Evolutionary conservation across 805 yeast genomes (phyloP), one percentile per base, ranked within the genome.

Genomic region (Spencermartinsiella europaea): DNA sequence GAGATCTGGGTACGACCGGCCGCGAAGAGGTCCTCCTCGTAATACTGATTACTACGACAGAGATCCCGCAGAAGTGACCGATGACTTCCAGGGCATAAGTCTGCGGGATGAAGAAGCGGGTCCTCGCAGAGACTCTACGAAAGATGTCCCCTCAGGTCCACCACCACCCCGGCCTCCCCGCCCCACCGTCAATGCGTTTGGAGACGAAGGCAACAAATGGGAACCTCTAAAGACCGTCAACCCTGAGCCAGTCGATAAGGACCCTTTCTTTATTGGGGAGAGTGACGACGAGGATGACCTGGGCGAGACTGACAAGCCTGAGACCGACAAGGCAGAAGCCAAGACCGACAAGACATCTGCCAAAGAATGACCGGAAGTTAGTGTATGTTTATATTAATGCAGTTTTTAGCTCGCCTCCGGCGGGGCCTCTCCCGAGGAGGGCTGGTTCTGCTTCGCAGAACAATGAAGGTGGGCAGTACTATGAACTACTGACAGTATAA

Each of bases 31-130:
- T 7, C 10, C 31, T 7, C n/a, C n/a, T n/a, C 16, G 39, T n/a
- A 21, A 34, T 28, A 31, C 21, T 21, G 8, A 44, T 45, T 28
- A 44, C 45, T 22, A 50, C 52, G 83, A 77, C 52, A 78, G 76
- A 40, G 83, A 79, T 42, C 82, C 81, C 0, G 73, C 73, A 46
- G 79, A 74, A 50, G 66, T 77, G 48, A 64, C 69, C 43, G 66
- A 70, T 50, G 78, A 75, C 48, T 77, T 79, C 62, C 75, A 72
- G 51, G 73, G 72, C 31, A 69, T 77, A 46, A 68, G 69, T 46
- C 66, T 77, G 58, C 64, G 65, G 35, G 72, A 74, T 55, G 67
- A 64, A 41, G 64, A 64, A 12, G 41, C 27, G 12, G 51, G 40
- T 15, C 52, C 55, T 7, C 31, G 31, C 7, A 7, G 31, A 12